Evolutionary conservation across 345 rosid species (phyloP).

Genomic region (Boechera retrofracta): DNA sequence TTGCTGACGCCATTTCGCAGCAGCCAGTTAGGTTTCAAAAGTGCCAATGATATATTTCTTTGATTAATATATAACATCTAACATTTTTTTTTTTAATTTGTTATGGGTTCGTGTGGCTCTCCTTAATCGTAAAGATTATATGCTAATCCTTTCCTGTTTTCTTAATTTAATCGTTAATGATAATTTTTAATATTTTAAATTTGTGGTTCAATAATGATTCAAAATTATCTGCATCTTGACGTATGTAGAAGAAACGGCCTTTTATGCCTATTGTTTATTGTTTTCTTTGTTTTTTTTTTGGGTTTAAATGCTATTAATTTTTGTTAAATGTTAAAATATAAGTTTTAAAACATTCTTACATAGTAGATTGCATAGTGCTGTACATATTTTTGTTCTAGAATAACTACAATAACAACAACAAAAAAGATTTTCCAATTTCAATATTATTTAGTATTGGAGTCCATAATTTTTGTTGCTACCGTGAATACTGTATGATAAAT

Average conservation of each 20-base stretch:
- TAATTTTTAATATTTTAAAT: background rate
- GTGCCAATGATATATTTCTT: constrained; percentile 38
- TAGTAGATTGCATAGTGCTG: too few relatives aligned
- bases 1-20: constrained; percentile 35
- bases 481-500: too few relatives aligned
- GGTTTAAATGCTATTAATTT: background rate
- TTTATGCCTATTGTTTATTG: background rate
- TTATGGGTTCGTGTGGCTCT: constrained; percentile 31
- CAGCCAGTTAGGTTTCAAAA: constrained; percentile 41
- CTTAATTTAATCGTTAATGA: constrained; percentile 1
- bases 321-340: too few relatives aligned
- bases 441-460: too few relatives aligned
- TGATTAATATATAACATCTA: constrained; percentile 32
- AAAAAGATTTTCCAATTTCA: too few relatives aligned
- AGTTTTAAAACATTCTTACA: too few relatives aligned
- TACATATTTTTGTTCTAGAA: too few relatives aligned
- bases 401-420: too few relatives aligned
- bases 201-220: background rate
- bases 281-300: background rate
- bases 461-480: too few relatives aligned
- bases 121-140: constrained; percentile 9
- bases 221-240: background rate
- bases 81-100: background rate
- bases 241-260: background rate
- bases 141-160: constrained; percentile 1